A percentile compares a stretch with the other conserved stretches of the same genome.
phyloP scores from a whole-genome alignment of 192 early-diverging fungal species.

The Bifiguratus adelaidae region DNA sequence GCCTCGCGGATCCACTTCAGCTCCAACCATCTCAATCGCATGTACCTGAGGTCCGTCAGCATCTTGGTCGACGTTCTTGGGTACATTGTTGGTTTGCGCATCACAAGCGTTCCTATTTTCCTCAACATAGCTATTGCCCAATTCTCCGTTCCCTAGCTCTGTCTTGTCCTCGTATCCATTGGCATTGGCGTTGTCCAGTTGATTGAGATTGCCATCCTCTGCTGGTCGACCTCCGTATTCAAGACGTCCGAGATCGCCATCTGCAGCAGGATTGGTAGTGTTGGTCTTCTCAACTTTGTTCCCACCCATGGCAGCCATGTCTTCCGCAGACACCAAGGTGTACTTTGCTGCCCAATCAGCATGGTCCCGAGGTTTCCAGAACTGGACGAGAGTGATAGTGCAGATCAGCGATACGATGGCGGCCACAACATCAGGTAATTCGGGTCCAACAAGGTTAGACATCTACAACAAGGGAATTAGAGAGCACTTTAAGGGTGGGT shows the following conservation, averaged over 20 bases:
- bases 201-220: not conserved
- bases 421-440: slow-evolving; percentile 24
- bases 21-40: not conserved
- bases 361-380: slow-evolving; percentile 20
- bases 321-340: too few species aligned
- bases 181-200: too few species aligned
- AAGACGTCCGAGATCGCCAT: not conserved
- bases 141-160: too few species aligned
- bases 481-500: not conserved
- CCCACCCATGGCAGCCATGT: slow-evolving; percentile 1
- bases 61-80: not conserved
- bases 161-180: not conserved
- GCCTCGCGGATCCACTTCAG: not conserved
- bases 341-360: too few species aligned
- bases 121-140: too few species aligned
- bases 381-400: slow-evolving; percentile 18
- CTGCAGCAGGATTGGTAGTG: not conserved
- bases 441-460: slow-evolving; percentile 23
- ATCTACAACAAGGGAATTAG: not conserved
- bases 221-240: not conserved
- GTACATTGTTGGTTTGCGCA: not conserved
- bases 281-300: not conserved
- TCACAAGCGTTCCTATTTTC: too few species aligned
- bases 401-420: slow-evolving; percentile 15
- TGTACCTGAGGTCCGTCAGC: too few species aligned